These are phyloP conservation scores for Bipolaris gigantea DNA, from an alignment of 2,329 filamentous ascomycete genomes.

Conservation along the genomic window DNA sequence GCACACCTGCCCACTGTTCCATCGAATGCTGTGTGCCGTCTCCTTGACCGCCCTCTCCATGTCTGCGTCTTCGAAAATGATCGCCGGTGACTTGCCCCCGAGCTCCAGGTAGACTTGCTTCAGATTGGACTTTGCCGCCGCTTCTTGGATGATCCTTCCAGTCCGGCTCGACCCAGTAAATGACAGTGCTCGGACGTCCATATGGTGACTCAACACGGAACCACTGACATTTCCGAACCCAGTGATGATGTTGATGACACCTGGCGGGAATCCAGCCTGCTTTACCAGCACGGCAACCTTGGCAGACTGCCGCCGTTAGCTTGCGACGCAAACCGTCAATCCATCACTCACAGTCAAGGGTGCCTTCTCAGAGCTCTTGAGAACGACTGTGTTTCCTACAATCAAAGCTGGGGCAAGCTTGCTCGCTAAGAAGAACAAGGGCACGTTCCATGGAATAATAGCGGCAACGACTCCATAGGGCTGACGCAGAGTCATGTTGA, in stretches of 20 bases:
- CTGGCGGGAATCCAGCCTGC: conserved; percentile 78
- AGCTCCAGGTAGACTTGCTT: conserved; percentile 86
- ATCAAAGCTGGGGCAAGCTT: conserved; percentile 39
- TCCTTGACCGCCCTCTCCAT: conserved; percentile 70
- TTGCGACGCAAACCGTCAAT: conserved; percentile 44
- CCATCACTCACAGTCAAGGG: conserved; percentile 71
- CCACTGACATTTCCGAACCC: conserved; percentile 78
- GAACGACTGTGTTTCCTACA: conserved; percentile 38
- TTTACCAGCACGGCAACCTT: conserved; percentile 76
- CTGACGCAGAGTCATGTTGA: conserved; percentile 74
- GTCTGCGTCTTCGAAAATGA: conserved; percentile 78
- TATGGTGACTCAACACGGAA: conserved; percentile 75
- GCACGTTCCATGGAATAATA: conserved; percentile 66
- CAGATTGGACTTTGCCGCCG: conserved; percentile 75
- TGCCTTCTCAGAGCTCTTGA: conserved; percentile 46
- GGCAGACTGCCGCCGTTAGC: conserved; percentile 69
- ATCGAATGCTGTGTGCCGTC: conserved; percentile 54
- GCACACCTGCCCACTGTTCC: conserved; percentile 62
- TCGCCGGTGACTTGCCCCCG: conserved; percentile 84
- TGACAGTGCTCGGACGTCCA: conserved; percentile 77
- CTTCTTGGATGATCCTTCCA: conserved; percentile 76
- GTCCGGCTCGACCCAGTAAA: conserved; percentile 86
- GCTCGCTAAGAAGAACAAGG: conserved; percentile 30
- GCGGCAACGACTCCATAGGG: conserved; percentile 77
- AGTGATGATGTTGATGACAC: conserved; percentile 80